A percentile compares a stretch with the other conserved stretches of the same genome.
phyloP scores from a whole-genome alignment of 1,139 yeast species.

The Hyphopichia pseudoburtonii region DNA sequence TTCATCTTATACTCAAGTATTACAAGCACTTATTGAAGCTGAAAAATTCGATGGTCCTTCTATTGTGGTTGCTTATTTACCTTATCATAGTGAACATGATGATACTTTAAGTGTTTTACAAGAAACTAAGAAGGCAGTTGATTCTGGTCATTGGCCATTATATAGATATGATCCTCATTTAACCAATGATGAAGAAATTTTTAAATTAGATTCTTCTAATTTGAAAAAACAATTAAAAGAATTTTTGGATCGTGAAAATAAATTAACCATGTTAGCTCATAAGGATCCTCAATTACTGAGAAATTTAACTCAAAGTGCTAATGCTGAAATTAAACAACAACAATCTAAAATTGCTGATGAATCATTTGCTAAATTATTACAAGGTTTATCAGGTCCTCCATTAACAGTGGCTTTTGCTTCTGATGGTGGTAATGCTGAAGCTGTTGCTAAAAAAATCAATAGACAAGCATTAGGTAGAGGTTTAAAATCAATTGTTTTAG shows the following conservation, averaged over 20 bases:
- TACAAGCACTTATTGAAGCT: constrained; percentile 89
- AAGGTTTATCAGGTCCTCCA: constrained; percentile 92
- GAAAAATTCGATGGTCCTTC: constrained; percentile 88
- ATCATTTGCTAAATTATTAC: constrained; percentile 74
- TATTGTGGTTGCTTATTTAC: constrained; percentile 84
- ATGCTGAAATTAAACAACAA: constrained; percentile 52
- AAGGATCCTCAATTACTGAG: constrained; percentile 77
- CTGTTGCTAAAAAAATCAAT: constrained; percentile 75
- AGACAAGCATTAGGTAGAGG: constrained; percentile 88
- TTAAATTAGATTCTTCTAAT: constrained; percentile 81
- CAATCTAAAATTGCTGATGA: constrained; percentile 73
- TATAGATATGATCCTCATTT: constrained; percentile 76
- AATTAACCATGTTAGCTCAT: constrained; percentile 69
- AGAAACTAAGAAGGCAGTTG: constrained; percentile 89
- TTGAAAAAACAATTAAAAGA: constrained; percentile 74
- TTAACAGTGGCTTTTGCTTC: constrained; percentile 88
- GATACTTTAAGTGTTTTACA: constrained; percentile 73
- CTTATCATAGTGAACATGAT: constrained; percentile 65
- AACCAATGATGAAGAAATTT: constrained; percentile 50
- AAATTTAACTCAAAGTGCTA: constrained; percentile 65
- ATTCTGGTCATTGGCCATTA: constrained; percentile 93
- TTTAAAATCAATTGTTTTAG: constrained; percentile 68
- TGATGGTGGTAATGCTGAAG: constrained; percentile 93
- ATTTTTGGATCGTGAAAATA: constrained; percentile 88
- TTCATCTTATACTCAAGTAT: constrained; percentile 88